Base-by-base conservation (phyloP, 2,329 filamentous ascomycete genomes). In the Septoria petroselini region DNA sequence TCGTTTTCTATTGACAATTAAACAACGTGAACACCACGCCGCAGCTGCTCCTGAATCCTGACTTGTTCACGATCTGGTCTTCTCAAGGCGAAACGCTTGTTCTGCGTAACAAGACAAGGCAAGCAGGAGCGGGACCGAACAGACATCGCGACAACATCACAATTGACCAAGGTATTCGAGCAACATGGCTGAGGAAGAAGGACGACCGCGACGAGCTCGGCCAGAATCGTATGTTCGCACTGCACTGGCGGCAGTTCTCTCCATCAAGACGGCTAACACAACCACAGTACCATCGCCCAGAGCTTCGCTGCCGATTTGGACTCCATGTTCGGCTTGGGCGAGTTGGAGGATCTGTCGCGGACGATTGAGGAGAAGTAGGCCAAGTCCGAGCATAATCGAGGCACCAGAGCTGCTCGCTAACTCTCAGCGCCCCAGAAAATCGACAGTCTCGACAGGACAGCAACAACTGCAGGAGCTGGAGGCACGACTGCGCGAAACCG, bases 391-490 rank as follows among this genome's bases (percentile, higher is more conserved):
- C n/a, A n/a, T n/a, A n/a, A 25, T 15, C 2, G 15, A 21, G 15
- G 31, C 17, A 7, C 39, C 21, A 11, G 21, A 7, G 14, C 23
- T 14, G 15, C 23, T 27, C 33, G 43, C 43, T 46, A 29, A 46
- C 15, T 12, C 15, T 12, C 19, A 14, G 14, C 7, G 4, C 23
- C 1, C 57, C 68, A 95, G 90, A 71, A 93, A 93, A 73, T 83
- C 89, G 66, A 80, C 81, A 53, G 84, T 97, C 65, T 80, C 78
- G 57, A 81, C 79, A 44, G 86, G 88, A 67, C 82, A 81, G 48
- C 81, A 83, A 56, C 88, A 96, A 71, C 84, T 97, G 59, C 85
- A 95, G 70, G 83, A 84, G 49, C 84, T 97, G 63, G 89, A 96
- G 72, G 83, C 83, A 44, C 84, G 84, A 61, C 82, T 97, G 62